Conservation (phyloP, 2,329 filamentous ascomycete species). For the Nemania sp. region DNA sequence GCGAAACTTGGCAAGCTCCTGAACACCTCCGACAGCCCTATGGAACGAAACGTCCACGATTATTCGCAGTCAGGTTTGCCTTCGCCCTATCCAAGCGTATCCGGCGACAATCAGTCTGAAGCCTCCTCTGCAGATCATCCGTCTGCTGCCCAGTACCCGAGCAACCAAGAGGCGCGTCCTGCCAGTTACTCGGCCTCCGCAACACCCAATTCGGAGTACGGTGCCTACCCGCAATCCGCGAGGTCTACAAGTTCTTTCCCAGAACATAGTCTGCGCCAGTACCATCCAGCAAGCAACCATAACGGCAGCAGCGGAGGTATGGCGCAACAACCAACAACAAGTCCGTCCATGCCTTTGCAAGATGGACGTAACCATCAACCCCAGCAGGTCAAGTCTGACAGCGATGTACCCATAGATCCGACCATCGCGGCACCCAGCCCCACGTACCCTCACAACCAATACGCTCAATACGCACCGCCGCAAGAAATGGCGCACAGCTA, state of each 20-base stretch:
- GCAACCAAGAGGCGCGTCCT: constrained; percentile 82
- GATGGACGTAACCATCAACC: constrained; percentile 83
- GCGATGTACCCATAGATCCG: constrained; percentile 98
- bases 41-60: constrained; percentile 75
- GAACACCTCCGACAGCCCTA: constrained; percentile 55
- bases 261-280: constrained; percentile 87
- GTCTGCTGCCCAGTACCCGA: constrained; percentile 90
- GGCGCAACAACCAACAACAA: constrained; percentile 97
- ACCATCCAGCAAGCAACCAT: constrained; percentile 81
- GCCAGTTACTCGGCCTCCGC: constrained; percentile 78
- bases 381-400: constrained; percentile 90
- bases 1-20: constrained; percentile 49
- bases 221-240: constrained; percentile 78
- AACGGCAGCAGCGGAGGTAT: constrained; percentile 85
- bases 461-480: constrained; percentile 86
- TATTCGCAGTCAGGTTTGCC: constrained; percentile 91
- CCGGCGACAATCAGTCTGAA: constrained; percentile 83
- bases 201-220: constrained; percentile 91
- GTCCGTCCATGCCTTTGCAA: constrained; percentile 92
- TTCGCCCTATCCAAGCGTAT: constrained; percentile 75
- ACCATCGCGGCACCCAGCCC: constrained; percentile 95
- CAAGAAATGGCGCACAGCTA: constrained; percentile 90
- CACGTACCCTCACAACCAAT: constrained; percentile 84
- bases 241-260: constrained; percentile 83
- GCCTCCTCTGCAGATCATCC: constrained; percentile 87